Evolutionary conservation across 306 rosid species (phyloP).

Genomic region (Astragalus glycyphyllos): DNA sequence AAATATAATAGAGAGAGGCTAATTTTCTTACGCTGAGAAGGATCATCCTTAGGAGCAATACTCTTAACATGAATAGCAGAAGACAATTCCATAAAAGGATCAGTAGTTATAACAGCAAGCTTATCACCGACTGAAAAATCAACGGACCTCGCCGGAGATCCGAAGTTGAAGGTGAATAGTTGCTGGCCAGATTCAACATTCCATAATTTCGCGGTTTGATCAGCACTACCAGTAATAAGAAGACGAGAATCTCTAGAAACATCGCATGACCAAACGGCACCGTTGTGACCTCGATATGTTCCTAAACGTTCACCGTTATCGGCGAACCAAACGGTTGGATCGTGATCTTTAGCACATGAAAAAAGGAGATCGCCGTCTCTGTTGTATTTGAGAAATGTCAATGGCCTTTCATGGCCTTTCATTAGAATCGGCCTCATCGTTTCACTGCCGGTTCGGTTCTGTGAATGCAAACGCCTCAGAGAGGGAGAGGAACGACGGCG

Average conservation of each 20-base stretch:
- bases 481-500: too few species aligned
- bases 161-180: slow-evolving; percentile 69
- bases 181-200: slow-evolving; percentile 81
- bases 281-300: slow-evolving; percentile 90
- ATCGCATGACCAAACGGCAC: slow-evolving; percentile 97
- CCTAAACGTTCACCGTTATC: slow-evolving; percentile 96
- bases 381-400: slow-evolving; percentile 86
- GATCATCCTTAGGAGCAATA: slow-evolving; percentile 55
- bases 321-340: slow-evolving; percentile 94
- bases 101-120: slow-evolving; percentile 72
- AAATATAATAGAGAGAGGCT: neutral
- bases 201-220: slow-evolving; percentile 83
- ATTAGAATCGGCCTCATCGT: slow-evolving; percentile 92
- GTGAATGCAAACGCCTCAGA: too few species aligned
- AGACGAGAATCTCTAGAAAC: slow-evolving; percentile 80
- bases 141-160: slow-evolving; percentile 76
- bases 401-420: slow-evolving; percentile 98
- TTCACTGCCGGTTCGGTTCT: too few species aligned
- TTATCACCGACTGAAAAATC: slow-evolving; percentile 72
- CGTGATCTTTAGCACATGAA: slow-evolving; percentile 88
- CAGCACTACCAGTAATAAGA: slow-evolving; percentile 86
- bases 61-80: slow-evolving; percentile 81
- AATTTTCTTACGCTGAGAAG: slow-evolving; percentile 55
- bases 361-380: slow-evolving; percentile 90
- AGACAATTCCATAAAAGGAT: slow-evolving; percentile 75